Evolutionary conservation across 1,284 basidiomycete species (phyloP).

Genomic region (Leccinum glutinopallens): DNA sequence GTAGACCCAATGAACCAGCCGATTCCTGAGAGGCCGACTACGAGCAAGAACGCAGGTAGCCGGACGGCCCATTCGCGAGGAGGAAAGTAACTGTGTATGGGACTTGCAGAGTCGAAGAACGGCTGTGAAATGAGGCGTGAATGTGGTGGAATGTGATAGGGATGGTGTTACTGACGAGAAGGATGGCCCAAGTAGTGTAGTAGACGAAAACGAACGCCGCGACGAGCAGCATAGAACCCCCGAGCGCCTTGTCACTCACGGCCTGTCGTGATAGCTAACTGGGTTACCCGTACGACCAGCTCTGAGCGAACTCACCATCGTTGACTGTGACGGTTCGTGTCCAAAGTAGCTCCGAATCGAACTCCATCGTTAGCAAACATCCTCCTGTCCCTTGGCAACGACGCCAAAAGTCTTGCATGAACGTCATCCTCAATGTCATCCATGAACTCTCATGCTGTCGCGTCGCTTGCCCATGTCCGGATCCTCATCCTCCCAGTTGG

Average conservation of each 20-base stretch:
- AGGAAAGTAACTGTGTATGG: conserved; percentile 80
- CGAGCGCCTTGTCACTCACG: conserved; percentile 79
- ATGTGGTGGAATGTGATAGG: neutral
- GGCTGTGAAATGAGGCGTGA: conserved; percentile 54
- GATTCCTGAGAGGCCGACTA: conserved; percentile 77
- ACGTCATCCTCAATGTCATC: neutral
- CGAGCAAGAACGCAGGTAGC: conserved; percentile 80
- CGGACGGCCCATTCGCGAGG: conserved; percentile 89
- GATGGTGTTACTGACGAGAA: conserved; percentile 61
- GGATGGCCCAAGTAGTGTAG: conserved; percentile 89
- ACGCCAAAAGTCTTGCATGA: neutral
- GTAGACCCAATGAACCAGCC: conserved; percentile 80
- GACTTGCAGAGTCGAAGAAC: conserved; percentile 75
- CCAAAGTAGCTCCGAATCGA: conserved; percentile 19
- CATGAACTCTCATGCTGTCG: conserved; percentile 57
- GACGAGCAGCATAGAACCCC: conserved; percentile 77
- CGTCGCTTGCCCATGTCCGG: conserved; percentile 75
- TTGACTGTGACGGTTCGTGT: conserved; percentile 22
- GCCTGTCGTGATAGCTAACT: conserved; percentile 50
- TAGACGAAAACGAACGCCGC: conserved; percentile 82
- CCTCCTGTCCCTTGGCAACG: neutral
- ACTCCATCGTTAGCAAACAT: neutral
- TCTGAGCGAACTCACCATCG: conserved; percentile 31
- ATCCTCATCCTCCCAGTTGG: conserved; percentile 81
- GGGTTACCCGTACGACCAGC: conserved; percentile 1